Conservation (phyloP, 2,329 filamentous ascomycete species). For the Fusarium gaditjirri region DNA sequence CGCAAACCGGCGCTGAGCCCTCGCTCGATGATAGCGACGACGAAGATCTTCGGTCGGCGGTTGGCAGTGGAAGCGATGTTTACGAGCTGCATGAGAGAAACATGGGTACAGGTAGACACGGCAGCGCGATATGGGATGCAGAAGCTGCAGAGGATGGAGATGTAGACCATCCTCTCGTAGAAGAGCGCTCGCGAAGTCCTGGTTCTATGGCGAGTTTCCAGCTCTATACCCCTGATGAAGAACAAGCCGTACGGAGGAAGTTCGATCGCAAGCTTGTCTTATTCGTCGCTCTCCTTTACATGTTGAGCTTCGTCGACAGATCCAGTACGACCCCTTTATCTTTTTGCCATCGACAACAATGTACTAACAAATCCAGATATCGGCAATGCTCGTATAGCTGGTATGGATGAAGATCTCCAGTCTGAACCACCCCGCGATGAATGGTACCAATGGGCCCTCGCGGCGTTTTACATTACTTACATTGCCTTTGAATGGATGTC, state of each 20-base stretch:
- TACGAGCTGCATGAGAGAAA: conserved; percentile 48
- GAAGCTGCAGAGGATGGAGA: conserved; percentile 35
- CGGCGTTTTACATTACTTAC: conserved; percentile 71
- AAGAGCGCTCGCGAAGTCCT: conserved; percentile 37
- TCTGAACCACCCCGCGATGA: conserved; percentile 55
- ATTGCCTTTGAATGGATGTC: conserved; percentile 74
- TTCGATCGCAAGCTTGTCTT: conserved; percentile 82
- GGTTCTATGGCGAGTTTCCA: conserved; percentile 52
- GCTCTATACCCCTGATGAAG: conserved; percentile 73
- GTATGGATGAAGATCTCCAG: conserved; percentile 71
- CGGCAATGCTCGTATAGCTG: conserved; percentile 71
- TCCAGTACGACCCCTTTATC: conserved; percentile 70
- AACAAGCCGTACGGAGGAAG: conserved; percentile 74
- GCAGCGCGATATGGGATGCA: conserved; percentile 33
- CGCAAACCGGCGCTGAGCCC: conserved; percentile 53
- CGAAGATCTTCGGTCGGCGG: conserved; percentile 48
- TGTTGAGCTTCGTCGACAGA: conserved; percentile 86
- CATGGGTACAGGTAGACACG: conserved; percentile 12
- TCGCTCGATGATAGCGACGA: conserved; percentile 51
- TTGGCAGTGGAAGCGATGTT: conserved; percentile 45
- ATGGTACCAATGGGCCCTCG: conserved; percentile 70
- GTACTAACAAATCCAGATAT: conserved; percentile 58
- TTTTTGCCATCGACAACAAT: neutral
- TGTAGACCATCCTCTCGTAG: conserved; percentile 34
- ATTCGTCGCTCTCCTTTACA: conserved; percentile 84